phyloP scores from a whole-genome alignment of 2,329 filamentous ascomycete species.

The Trichoderma sp. region DNA sequence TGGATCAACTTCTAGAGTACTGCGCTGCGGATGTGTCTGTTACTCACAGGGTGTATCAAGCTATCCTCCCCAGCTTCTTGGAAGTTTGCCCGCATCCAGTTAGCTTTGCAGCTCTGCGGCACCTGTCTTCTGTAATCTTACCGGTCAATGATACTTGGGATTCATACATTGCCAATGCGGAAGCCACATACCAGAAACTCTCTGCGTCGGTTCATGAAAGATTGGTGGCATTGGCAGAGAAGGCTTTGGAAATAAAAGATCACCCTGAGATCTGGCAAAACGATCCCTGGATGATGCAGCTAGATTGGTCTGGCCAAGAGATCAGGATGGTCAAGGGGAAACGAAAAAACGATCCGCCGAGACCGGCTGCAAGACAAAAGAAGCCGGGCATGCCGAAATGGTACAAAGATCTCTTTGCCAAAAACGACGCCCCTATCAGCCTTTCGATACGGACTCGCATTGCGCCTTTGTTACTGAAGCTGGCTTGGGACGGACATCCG shows the following conservation, averaged over 20 bases:
- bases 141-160: slow-evolving; percentile 90
- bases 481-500: slow-evolving; percentile 88
- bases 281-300: slow-evolving; percentile 89
- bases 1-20: slow-evolving; percentile 87
- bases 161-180: slow-evolving; percentile 79
- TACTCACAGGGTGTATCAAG: slow-evolving; percentile 92
- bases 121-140: slow-evolving; percentile 90
- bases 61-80: slow-evolving; percentile 88
- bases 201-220: slow-evolving; percentile 78
- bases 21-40: slow-evolving; percentile 93
- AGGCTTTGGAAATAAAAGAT: slow-evolving; percentile 74
- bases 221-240: slow-evolving; percentile 72
- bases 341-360: slow-evolving; percentile 71
- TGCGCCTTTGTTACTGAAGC: slow-evolving; percentile 78
- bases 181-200: slow-evolving; percentile 79
- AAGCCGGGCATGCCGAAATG: slow-evolving; percentile 92
- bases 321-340: slow-evolving; percentile 90
- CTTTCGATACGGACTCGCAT: slow-evolving; percentile 86
- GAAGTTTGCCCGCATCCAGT: slow-evolving; percentile 93
- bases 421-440: slow-evolving; percentile 68
- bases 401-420: slow-evolving; percentile 89
- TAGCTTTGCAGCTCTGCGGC: slow-evolving; percentile 90
- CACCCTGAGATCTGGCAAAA: slow-evolving; percentile 69
- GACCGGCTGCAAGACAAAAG: slow-evolving; percentile 83
- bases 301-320: slow-evolving; percentile 95